Base-by-base conservation (phyloP, 2,329 filamentous ascomycete genomes). In the Bretziella fagacearum region DNA sequence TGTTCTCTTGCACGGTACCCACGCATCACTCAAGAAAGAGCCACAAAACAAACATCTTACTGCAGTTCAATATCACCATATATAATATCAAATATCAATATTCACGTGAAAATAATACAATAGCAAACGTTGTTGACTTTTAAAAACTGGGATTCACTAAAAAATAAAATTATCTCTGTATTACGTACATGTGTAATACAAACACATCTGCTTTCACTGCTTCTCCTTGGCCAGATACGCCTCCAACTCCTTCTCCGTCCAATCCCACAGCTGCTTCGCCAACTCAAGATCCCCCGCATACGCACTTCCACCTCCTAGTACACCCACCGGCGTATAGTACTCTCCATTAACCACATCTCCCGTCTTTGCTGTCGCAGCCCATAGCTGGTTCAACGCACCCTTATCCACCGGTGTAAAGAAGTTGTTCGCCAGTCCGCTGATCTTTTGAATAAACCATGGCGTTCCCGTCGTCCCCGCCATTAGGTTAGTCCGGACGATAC, bases 351-450 rank as follows among this genome's bases (percentile, higher is more conserved):
- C 54, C 0, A 61, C 56, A n/a, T 59, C 57, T 6, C 40, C 40
- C 3, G 40, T 11, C 4, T 54, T 54, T 2, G 58, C 53, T n/a
- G 60, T 59, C 1, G 60, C 57, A 10, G 62, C 64, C 66, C 66
- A 68, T 2, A 69, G 56, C 54, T 67, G 64, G 47, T 64, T 66
- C 51, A 54, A 57, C 3, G 56, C 60, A 0, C 65, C 66, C 23
- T 59, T 50, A 18, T 59, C 55, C 6, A 57, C 55, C 8, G 58
- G 46, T 1, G 52, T 50, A 7, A 58, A 48, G 11, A 56, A 42
- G 15, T 48, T 49, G 23, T 42, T 52, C 8, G 39, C 51, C 5
- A 58, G 6, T 13, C 45, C 51, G 3, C 37, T 33, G 4, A 57
- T 6, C 15, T 45, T 13, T n/a, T 49, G 52, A 5, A 51, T 25